Evolutionary conservation across 192 early-diverging fungal genomes (phyloP).

Genomic region (Coemansia sp.): DNA sequence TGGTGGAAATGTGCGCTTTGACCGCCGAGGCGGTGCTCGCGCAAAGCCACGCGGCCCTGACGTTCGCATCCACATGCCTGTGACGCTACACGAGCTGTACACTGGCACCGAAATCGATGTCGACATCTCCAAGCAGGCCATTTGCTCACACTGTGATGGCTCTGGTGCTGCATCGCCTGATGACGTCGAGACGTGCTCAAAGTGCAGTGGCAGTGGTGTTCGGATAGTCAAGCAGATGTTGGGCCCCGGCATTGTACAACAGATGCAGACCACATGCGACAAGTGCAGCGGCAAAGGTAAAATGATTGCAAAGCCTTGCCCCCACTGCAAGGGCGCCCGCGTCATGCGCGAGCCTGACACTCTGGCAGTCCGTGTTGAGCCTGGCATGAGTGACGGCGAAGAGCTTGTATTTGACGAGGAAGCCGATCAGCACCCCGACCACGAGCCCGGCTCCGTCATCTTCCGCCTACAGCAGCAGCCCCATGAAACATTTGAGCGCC

Average conservation of each 20-base stretch:
- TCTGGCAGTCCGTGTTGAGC: slow-evolving; percentile 74
- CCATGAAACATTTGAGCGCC: slow-evolving; percentile 71
- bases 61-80: slow-evolving; percentile 71
- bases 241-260: slow-evolving; percentile 91
- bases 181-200: slow-evolving; percentile 78
- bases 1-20: slow-evolving; percentile 64
- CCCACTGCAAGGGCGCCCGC: slow-evolving; percentile 79
- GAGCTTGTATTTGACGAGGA: slow-evolving; percentile 80
- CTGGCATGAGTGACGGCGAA: slow-evolving; percentile 77
- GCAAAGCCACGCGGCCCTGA: slow-evolving; percentile 84
- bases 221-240: slow-evolving; percentile 80
- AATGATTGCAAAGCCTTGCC: slow-evolving; percentile 73
- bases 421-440: slow-evolving; percentile 88
- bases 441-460: slow-evolving; percentile 79
- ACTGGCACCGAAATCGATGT: slow-evolving; percentile 78
- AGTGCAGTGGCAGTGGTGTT: slow-evolving; percentile 78
- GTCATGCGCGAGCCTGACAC: slow-evolving; percentile 81
- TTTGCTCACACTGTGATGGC: slow-evolving; percentile 91
- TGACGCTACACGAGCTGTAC: slow-evolving; percentile 91
- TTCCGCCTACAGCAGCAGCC: slow-evolving; percentile 70
- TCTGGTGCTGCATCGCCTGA: slow-evolving; percentile 81
- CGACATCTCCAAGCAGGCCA: slow-evolving; percentile 90
- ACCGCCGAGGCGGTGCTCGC: slow-evolving; percentile 49
- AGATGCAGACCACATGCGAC: slow-evolving; percentile 91
- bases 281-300: slow-evolving; percentile 89